phyloP scores from a whole-genome alignment of 805 yeast species.

The Yamadazyma laniorum region DNA sequence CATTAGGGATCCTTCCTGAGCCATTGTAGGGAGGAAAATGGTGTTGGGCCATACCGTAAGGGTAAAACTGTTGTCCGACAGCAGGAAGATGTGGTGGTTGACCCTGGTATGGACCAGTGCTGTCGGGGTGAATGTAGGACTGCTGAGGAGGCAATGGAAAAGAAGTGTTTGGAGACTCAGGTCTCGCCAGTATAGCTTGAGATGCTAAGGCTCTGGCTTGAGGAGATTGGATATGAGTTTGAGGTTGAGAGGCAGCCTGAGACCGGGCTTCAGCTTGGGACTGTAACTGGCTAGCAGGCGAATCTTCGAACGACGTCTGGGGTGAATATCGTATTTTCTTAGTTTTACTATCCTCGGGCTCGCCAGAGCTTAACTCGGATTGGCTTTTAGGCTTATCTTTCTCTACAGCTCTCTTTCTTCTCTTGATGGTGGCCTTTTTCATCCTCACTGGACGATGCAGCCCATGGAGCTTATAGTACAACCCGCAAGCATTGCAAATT shows the following conservation, averaged over 20 bases:
- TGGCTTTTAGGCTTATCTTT: conserved; percentile 5
- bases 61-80: background rate
- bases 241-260: no score
- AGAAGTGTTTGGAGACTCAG: no score
- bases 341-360: background rate
- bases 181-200: background rate
- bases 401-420: conserved; percentile 55
- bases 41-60: conserved; percentile 14
- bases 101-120: background rate
- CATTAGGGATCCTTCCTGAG: conserved; percentile 36
- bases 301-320: background rate
- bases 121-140: background rate
- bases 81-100: background rate
- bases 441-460: conserved; percentile 71
- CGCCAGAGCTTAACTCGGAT: background rate
- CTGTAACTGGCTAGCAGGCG: background rate
- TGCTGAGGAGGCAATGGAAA: background rate
- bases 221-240: background rate
- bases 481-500: conserved; percentile 86
- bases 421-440: conserved; percentile 70
- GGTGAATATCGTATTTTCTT: background rate
- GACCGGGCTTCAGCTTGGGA: background rate
- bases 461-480: conserved; percentile 74
- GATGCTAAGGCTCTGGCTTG: background rate
- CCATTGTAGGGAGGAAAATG: conserved; percentile 35